Evolutionary conservation across 495 filamentous ascomycete genomes (phyloP).

Genomic region (Hyaloscypha variabilis): DNA sequence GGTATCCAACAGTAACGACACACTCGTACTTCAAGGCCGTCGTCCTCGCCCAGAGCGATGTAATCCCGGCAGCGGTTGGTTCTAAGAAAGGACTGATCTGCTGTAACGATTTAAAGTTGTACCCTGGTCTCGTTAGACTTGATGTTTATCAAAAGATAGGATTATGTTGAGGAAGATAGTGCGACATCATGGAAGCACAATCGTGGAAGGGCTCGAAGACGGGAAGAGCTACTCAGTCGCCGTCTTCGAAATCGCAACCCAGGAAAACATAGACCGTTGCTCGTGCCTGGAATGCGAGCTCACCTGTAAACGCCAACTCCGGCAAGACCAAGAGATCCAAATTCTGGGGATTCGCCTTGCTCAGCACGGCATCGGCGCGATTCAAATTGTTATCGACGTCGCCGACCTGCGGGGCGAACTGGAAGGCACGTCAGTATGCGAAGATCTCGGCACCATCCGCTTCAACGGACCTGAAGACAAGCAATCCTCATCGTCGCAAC

Average conservation of each 20-base stretch:
- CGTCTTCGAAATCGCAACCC: background rate
- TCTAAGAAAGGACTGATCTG: constrained; percentile 85
- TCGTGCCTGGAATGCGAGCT: constrained; percentile 27
- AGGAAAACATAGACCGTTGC: background rate
- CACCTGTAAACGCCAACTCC: constrained; percentile 88
- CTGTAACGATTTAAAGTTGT: constrained; percentile 82
- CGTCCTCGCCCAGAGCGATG: constrained; percentile 76
- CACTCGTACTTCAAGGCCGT: constrained; percentile 74
- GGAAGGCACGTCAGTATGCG: background rate
- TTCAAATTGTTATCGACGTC: constrained; percentile 76
- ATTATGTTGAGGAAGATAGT: background rate
- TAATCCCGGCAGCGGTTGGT: constrained; percentile 69
- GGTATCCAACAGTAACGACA: constrained; percentile 87
- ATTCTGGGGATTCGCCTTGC: constrained; percentile 50
- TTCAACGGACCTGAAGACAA: constrained; percentile 52
- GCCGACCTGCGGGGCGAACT: constrained; percentile 73
- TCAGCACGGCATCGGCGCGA: constrained; percentile 71
- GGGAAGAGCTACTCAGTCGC: no score
- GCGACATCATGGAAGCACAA: background rate
- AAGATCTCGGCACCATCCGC: background rate
- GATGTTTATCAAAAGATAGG: background rate
- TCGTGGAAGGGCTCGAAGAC: background rate
- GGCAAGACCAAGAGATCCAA: constrained; percentile 80
- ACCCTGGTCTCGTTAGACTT: constrained; percentile 55
- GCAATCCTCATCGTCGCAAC: constrained; percentile 67